These are phyloP conservation scores for Syzygium jambos DNA, from an alignment of 345 rosid genomes.

Conservation along the genomic window DNA sequence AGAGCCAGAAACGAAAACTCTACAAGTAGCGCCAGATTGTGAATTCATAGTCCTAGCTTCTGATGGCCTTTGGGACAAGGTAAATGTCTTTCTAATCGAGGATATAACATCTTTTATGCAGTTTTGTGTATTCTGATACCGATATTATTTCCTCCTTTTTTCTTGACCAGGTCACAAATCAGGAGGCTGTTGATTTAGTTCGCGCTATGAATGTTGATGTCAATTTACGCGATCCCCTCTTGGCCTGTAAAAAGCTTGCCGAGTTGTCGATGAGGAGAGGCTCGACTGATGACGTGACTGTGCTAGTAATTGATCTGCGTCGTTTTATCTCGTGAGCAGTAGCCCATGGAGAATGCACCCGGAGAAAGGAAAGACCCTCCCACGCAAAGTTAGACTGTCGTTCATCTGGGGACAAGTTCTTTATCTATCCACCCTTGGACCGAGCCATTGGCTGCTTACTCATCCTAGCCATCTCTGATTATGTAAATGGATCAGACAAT, in stretches of 20 bases:
- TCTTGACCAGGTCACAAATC: conserved; percentile 46
- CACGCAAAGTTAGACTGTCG: background rate
- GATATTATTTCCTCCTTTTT: background rate
- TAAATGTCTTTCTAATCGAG: conserved; percentile 2
- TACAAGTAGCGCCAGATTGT: conserved; percentile 33
- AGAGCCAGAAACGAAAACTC: conserved; percentile 58
- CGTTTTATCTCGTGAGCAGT: conserved; percentile 10
- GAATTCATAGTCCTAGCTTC: conserved; percentile 91
- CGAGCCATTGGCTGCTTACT: background rate
- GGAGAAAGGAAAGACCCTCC: background rate
- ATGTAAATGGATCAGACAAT: background rate
- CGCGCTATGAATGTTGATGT: conserved; percentile 37
- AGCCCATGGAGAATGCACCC: background rate
- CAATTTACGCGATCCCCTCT: conserved; percentile 20
- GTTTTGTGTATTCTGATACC: background rate
- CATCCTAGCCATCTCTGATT: background rate
- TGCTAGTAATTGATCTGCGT: conserved; percentile 45
- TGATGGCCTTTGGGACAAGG: conserved; percentile 90
- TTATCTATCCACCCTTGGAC: background rate
- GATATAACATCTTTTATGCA: background rate
- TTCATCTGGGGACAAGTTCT: background rate
- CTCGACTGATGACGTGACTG: conserved; percentile 69
- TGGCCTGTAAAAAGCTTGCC: conserved; percentile 62
- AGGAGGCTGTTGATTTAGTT: conserved; percentile 78
- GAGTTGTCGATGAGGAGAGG: conserved; percentile 55